Conservation (phyloP, 2,329 filamentous ascomycete species). For the Coniochaeta sp. region DNA sequence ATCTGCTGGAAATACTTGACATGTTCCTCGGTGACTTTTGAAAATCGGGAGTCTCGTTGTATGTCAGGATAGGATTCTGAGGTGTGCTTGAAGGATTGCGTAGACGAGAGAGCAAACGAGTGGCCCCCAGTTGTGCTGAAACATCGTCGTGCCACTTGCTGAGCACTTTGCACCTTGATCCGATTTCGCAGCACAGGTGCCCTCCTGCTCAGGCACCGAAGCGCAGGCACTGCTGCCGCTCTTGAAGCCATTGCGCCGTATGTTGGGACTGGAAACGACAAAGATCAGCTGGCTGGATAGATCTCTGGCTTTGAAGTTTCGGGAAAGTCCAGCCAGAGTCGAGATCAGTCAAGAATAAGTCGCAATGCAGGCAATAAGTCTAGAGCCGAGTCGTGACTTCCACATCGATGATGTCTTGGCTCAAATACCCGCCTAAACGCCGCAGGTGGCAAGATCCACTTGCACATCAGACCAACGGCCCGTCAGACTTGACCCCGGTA, state of each 20-base stretch:
- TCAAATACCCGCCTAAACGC: no score
- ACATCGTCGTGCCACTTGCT: neutral
- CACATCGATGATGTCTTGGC: neutral
- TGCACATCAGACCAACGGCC: neutral
- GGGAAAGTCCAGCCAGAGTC: neutral
- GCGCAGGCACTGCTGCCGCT: neutral
- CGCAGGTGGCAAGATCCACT: neutral
- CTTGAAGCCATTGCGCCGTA: constrained; percentile 1
- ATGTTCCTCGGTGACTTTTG: constrained; percentile 67
- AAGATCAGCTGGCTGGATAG: neutral
- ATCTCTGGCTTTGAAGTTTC: neutral
- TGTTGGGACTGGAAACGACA: neutral
- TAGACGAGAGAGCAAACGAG: neutral
- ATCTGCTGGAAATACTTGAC: constrained; percentile 75
- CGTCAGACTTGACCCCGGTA: neutral
- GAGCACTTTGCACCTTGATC: neutral
- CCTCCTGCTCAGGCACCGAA: neutral
- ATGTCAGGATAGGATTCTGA: constrained; percentile 80
- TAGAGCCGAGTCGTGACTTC: neutral
- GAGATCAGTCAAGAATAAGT: neutral
- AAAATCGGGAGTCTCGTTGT: constrained; percentile 71
- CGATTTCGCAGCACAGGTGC: neutral
- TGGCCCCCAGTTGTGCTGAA: neutral
- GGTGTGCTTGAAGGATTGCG: constrained; percentile 56
- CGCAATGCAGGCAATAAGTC: no score